Percentiles rank a stretch among this genome's conserved stretches.
phyloP scores from a whole-genome alignment of 23 red algal genomes.

The Cyanidioschyzon merolae region DNA sequence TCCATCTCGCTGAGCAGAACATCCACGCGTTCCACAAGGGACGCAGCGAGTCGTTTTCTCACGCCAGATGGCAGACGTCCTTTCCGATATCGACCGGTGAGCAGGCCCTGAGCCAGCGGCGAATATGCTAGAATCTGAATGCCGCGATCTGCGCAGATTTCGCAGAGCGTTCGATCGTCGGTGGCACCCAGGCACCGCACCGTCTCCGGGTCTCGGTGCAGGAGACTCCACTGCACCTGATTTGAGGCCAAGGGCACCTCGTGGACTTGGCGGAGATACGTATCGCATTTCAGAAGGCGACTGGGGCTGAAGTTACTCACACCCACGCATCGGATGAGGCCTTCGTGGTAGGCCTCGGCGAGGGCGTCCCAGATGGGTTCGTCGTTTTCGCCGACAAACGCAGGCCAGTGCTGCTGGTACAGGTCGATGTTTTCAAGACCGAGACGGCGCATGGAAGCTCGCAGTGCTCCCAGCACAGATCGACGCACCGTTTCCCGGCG shows the following conservation, averaged over 20 bases:
- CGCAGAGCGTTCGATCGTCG: conserved; percentile 19
- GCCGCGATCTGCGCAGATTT: conserved; percentile 13
- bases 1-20: conserved; percentile 17
- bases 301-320: conserved; percentile 44
- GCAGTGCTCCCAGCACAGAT: conserved; percentile 26
- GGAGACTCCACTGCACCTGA: conserved; percentile 51
- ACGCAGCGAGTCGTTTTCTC: background rate
- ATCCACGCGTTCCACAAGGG: background rate
- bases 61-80: background rate
- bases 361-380: conserved; percentile 34
- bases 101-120: conserved; percentile 55
- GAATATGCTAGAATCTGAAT: conserved; percentile 49
- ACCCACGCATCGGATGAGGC: conserved; percentile 36
- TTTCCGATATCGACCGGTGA: conserved; percentile 38
- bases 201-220: conserved; percentile 17
- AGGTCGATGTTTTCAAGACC: background rate
- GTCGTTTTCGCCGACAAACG: background rate
- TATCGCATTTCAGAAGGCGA: background rate
- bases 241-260: conserved; percentile 25
- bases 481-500: conserved; percentile 1
- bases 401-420: conserved; percentile 28
- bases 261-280: conserved; percentile 9
- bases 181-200: background rate
- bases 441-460: conserved; percentile 21
- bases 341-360: conserved; percentile 40